Conservation (phyloP, 352 stramenopile genomes). For the Pythium aphanidermatum region DNA sequence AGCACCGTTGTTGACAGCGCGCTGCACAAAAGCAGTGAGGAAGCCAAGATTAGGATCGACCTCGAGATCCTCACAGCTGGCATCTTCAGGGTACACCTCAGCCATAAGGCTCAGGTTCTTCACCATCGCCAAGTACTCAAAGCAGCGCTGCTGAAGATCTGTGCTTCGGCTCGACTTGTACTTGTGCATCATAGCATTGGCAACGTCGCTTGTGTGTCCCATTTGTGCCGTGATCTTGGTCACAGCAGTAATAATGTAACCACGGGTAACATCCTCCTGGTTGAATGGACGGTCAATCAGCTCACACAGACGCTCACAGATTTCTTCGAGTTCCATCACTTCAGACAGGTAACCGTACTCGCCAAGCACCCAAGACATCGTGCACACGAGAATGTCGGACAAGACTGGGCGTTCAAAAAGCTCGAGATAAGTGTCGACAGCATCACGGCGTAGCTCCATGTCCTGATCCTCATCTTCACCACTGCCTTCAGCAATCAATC, state of each 20-base stretch:
- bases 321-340: slow-evolving; percentile 89
- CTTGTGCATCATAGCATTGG: slow-evolving; percentile 95
- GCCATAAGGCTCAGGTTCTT: slow-evolving; percentile 89
- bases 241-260: slow-evolving; percentile 94
- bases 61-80: slow-evolving; percentile 92
- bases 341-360: slow-evolving; percentile 98
- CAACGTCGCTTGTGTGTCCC: slow-evolving; percentile 82
- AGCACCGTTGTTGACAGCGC: slow-evolving; percentile 89
- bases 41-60: slow-evolving; percentile 96
- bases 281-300: slow-evolving; percentile 85
- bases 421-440: slow-evolving; percentile 96
- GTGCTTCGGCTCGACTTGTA: slow-evolving; percentile 94
- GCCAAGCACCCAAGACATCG: slow-evolving; percentile 98
- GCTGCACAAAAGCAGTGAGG: slow-evolving; percentile 92
- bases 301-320: slow-evolving; percentile 93
- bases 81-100: slow-evolving; percentile 95
- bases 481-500: slow-evolving; percentile 96
- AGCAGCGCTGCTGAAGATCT: slow-evolving; percentile 98
- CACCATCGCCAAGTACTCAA: slow-evolving; percentile 96
- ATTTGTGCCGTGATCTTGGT: slow-evolving; percentile 98
- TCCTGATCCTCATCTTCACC: slow-evolving; percentile 96
- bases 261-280: slow-evolving; percentile 90
- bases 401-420: slow-evolving; percentile 94
- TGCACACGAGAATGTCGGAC: slow-evolving; percentile 94
- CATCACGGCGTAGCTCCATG: slow-evolving; percentile 94